Evolutionary conservation across 2,329 filamentous ascomycete species (phyloP), one percentile per base, ranked within the genome.

Genomic region (Neofusicoccum kwambonambiense): DNA sequence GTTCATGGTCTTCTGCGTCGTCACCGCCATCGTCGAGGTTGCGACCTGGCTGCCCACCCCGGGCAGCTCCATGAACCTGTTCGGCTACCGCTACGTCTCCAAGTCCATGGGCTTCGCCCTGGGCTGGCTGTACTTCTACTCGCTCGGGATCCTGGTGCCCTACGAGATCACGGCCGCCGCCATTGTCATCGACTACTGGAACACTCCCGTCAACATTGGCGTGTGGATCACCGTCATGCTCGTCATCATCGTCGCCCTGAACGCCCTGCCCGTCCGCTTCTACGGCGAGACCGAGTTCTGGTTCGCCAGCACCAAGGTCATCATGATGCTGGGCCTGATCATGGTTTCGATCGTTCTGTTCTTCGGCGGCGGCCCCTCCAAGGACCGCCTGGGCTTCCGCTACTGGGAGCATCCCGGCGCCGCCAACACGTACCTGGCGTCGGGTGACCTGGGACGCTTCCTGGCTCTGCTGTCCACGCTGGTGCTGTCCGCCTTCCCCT

Each of bases 1-100:
- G 44, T 75, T 81, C 19, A 66, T 84, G 68, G 74, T 84, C 51
- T 77, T 77, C 66, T 73, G 73, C 39, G 74, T 81, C 70, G 83
- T 88, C 63, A 82, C 82, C 54, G 80, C 78, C 56, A 79, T 82
- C 64, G 74, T 75, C 73, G 75, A 77, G 73, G 85, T 89, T 78
- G 85, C 86, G 22, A 82, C 87, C 37, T 88, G 86, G 79, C 81
- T 89, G 60, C 85, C 87, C 3, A 75, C 87, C 67, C 79, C 85
- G 34, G 82, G 83, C 70, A 79, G 44, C 65, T 79, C 83, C 65
- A 83, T 85, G 80, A 77, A 81, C 65, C 72, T 82, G 71, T 83
- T 84, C 74, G 76, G 76, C 65, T 74, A 77, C 34, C 78, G 80
- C 42, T 82, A 81, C 67, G 77, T 82, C 17, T 79, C 79, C 22